phyloP scores from a whole-genome alignment of 768 basidiomycete genomes.

The Boletus tomentosulus region DNA sequence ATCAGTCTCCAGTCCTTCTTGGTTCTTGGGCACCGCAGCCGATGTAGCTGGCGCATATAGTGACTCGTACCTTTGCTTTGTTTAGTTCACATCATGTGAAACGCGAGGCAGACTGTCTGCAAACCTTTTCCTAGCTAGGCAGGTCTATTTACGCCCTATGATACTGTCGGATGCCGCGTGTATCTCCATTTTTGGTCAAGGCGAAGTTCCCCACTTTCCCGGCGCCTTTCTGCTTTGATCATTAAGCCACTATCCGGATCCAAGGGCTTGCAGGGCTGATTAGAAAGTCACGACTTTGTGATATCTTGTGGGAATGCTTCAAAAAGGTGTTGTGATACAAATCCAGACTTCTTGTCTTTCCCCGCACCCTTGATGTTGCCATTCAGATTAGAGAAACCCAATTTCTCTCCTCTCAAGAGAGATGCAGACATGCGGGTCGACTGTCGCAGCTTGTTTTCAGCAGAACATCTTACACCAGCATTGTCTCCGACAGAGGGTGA shows the following conservation, averaged over 20 bases:
- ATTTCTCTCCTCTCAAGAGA: conserved; percentile 19
- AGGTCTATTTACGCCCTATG: conserved; percentile 3
- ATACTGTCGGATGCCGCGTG: not conserved
- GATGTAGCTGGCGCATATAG: not conserved
- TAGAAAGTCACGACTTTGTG: not conserved
- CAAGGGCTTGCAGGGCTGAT: not conserved
- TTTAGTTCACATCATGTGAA: conserved; percentile 9
- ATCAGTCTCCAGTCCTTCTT: too few relatives aligned
- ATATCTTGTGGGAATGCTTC: not conserved
- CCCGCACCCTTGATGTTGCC: conserved; percentile 13
- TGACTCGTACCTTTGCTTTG: not conserved
- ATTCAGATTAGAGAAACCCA: conserved; percentile 6
- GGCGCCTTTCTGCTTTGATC: not conserved
- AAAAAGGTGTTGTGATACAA: not conserved
- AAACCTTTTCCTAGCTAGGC: not conserved
- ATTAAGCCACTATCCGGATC: not conserved
- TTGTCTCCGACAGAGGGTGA: not conserved
- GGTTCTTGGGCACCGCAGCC: not conserved
- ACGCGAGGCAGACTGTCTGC: conserved; percentile 7
- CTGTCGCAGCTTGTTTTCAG: conserved; percentile 18
- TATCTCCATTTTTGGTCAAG: conserved; percentile 3
- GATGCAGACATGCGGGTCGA: conserved; percentile 11
- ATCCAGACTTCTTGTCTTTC: conserved; percentile 1
- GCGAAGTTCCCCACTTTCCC: too few relatives aligned
- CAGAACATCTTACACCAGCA: not conserved